Conservation (phyloP, 78 protist species). For the Dictyostelium discoideum region DNA sequence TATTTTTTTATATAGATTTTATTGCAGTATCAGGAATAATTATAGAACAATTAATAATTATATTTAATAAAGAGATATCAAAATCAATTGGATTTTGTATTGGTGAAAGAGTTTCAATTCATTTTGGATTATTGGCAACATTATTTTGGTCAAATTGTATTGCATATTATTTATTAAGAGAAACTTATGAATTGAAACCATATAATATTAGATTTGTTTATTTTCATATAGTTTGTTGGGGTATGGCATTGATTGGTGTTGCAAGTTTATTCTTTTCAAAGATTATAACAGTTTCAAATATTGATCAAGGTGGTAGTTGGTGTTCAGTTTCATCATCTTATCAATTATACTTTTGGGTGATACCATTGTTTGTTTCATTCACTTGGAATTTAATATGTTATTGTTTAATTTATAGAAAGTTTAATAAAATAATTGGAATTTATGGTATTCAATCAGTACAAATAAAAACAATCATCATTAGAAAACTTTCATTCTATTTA, state of each 20-base stretch:
- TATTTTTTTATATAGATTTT: constrained; percentile 8
- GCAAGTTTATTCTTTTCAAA: not conserved
- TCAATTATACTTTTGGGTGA: constrained; percentile 55
- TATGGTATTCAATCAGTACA: constrained; percentile 7
- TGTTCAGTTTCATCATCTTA: constrained; percentile 7
- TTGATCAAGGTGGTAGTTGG: constrained; percentile 17
- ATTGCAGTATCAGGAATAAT: constrained; percentile 7
- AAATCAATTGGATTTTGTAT: constrained; percentile 3
- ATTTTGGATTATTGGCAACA: constrained; percentile 42
- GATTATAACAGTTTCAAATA: not conserved
- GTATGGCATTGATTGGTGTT: not conserved
- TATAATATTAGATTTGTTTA: not conserved
- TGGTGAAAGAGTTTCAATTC: not conserved
- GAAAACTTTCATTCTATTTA: constrained; percentile 28
- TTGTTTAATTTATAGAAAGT: constrained; percentile 20
- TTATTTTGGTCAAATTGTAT: constrained; percentile 66
- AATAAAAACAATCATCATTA: not conserved
- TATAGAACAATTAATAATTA: not conserved
- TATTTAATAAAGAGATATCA: not conserved
- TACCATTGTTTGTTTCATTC: constrained; percentile 31
- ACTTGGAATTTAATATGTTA: constrained; percentile 49
- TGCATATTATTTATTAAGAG: constrained; percentile 38
- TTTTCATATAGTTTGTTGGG: constrained; percentile 44
- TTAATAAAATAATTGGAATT: not conserved
- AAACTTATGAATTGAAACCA: constrained; percentile 35